These are phyloP conservation scores for Malassezia dermatis DNA, from an alignment of 1,284 basidiomycete genomes.

Conservation along the genomic window DNA sequence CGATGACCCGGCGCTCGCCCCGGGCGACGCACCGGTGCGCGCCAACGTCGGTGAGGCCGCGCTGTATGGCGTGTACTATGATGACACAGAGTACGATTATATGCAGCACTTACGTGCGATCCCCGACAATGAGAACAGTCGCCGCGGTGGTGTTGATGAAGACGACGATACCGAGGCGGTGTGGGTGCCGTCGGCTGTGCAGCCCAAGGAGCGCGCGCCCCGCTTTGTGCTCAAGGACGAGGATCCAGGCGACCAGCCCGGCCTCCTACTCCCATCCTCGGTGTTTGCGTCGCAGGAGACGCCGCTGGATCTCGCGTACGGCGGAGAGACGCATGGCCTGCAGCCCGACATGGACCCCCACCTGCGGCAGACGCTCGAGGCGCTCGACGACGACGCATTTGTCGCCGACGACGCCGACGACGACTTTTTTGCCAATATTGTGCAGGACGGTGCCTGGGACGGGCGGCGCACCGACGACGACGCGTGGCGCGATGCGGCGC, in stretches of 20 bases:
- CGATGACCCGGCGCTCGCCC: constrained; percentile 54
- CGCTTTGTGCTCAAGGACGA: constrained; percentile 25
- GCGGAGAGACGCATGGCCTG: constrained; percentile 57
- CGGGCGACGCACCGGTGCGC: constrained; percentile 37
- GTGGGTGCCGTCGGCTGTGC: constrained; percentile 23
- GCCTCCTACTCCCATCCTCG: constrained; percentile 58
- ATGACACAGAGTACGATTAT: constrained; percentile 98
- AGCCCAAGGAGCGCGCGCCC: constrained; percentile 26
- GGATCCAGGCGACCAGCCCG: constrained; percentile 5
- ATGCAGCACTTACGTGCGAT: constrained; percentile 72
- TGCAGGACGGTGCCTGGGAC: constrained; percentile 53
- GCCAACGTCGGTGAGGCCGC: constrained; percentile 69
- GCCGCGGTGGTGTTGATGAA: constrained; percentile 38
- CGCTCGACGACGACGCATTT: constrained; percentile 80
- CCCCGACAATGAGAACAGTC: constrained; percentile 30
- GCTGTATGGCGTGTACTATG: constrained; percentile 82
- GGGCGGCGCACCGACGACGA: constrained; percentile 19
- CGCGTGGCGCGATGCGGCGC: constrained; percentile 35
- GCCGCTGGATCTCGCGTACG: constrained; percentile 22
- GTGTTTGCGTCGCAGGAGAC: constrained; percentile 29
- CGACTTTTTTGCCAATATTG: constrained; percentile 53
- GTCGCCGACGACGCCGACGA: constrained; percentile 57
- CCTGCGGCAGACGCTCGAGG: constrained; percentile 81
- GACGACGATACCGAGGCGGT: constrained; percentile 27
- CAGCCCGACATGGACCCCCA: constrained; percentile 96